These are phyloP conservation scores for Seiridium cupressi DNA, from an alignment of 2,329 filamentous ascomycete genomes.

Conservation along the genomic window DNA sequence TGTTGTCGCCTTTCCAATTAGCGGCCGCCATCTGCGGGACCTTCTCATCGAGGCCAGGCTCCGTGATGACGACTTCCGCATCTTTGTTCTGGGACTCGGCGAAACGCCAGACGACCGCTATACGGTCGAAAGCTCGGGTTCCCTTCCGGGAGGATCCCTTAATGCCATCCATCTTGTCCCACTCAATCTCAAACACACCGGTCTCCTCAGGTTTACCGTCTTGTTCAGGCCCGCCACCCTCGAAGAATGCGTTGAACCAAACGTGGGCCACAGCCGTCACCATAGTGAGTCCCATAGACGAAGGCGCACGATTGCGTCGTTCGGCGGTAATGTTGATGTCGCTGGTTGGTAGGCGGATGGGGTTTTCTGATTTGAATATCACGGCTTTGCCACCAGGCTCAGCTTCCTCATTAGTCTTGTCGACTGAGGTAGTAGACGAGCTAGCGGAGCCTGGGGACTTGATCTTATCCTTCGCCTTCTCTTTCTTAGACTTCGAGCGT, in stretches of 20 bases:
- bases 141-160: conserved; percentile 86
- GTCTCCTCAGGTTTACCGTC: conserved; percentile 64
- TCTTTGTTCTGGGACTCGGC: conserved; percentile 23
- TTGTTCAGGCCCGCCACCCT: conserved; percentile 73
- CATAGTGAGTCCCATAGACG: conserved; percentile 79
- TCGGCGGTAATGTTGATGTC: conserved; percentile 92
- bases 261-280: conserved; percentile 91
- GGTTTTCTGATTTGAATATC: conserved; percentile 70
- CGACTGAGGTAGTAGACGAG: conserved; percentile 14
- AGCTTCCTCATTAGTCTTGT: conserved; percentile 30
- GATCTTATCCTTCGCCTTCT: conserved; percentile 5
- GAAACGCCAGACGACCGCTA: conserved; percentile 81
- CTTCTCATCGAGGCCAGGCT: conserved; percentile 65
- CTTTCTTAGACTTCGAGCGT: conserved; percentile 11
- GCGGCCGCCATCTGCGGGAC: conserved; percentile 69
- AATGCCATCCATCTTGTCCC: conserved; percentile 83
- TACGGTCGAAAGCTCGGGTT: conserved; percentile 73
- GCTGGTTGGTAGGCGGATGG: conserved; percentile 71
- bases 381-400: conserved; percentile 68
- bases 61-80: conserved; percentile 40
- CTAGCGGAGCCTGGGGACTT: conserved; percentile 9
- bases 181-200: conserved; percentile 59
- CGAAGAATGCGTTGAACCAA: conserved; percentile 96
- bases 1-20: conserved; percentile 68
- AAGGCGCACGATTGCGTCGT: conserved; percentile 74